A percentile compares a stretch with the other conserved stretches of the same genome.
phyloP scores from a whole-genome alignment of 768 basidiomycete genomes.

The Podaxis pistillaris region DNA sequence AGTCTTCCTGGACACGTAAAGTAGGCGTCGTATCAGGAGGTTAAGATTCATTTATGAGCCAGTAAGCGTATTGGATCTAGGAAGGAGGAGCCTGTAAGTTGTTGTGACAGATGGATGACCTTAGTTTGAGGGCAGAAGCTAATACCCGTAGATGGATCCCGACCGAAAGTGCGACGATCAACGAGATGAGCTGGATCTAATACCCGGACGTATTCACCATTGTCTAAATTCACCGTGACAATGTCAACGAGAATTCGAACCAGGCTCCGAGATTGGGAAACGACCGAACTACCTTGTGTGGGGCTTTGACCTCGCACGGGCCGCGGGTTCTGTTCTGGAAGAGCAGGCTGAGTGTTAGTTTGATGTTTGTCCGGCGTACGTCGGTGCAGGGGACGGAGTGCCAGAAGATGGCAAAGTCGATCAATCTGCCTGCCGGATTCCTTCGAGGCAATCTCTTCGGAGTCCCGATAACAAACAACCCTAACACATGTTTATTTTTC shows the following conservation, averaged over 20 bases:
- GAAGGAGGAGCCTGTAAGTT: not conserved
- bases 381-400: not conserved
- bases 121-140: not conserved
- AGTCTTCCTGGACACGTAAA: not conserved
- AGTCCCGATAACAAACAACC: not conserved
- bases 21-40: not conserved
- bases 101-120: not conserved
- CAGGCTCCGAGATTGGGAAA: not conserved
- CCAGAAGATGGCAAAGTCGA: not conserved
- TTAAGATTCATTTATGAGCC: conserved; percentile 8
- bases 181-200: conserved; percentile 9
- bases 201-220: not conserved
- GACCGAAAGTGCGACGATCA: conserved; percentile 4
- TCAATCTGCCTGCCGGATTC: not conserved
- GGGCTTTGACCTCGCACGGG: not conserved
- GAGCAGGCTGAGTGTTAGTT: not conserved
- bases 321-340: not conserved
- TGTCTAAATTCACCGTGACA: not conserved
- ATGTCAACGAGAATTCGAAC: not conserved
- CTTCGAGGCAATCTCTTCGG: not conserved
- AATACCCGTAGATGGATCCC: conserved; percentile 5
- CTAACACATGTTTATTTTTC: not conserved
- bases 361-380: not conserved
- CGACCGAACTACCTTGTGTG: not conserved
- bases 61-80: conserved; percentile 6